Percentiles rank a stretch among this genome's conserved stretches.
Conservation (phyloP, 352 stramenopile genomes). For the Phytopythium cucurbitacearum region DNA sequence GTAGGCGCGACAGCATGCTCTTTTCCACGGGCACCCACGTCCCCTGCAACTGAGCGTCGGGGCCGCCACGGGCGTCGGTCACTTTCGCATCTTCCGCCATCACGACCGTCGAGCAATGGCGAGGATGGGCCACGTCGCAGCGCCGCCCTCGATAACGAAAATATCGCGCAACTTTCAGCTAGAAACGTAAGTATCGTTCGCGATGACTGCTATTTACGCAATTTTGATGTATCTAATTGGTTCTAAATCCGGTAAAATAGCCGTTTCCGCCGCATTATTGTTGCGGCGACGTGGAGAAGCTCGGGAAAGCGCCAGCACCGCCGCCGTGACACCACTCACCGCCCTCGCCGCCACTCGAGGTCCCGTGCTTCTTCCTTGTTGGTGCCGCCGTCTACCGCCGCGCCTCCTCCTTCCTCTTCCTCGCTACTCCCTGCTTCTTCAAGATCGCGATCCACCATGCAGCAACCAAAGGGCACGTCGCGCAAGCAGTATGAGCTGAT, state of each 20-base stretch:
- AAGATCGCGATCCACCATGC: neutral
- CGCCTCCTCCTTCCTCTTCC: neutral
- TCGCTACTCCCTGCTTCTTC: no score
- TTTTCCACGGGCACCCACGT: conserved; percentile 54
- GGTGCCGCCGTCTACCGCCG: neutral
- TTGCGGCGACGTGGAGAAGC: no score
- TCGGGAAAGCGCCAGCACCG: neutral
- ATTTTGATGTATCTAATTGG: neutral
- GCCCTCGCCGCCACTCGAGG: neutral
- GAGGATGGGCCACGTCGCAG: conserved; percentile 2
- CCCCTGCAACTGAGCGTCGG: conserved; percentile 1
- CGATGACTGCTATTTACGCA: neutral
- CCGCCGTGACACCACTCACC: neutral
- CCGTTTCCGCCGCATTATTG: no score
- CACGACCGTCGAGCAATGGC: neutral
- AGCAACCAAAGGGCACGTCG: neutral
- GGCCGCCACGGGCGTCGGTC: neutral
- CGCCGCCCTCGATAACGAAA: neutral
- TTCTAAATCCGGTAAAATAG: no score
- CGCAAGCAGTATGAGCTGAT: conserved; percentile 54
- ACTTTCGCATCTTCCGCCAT: conserved; percentile 4
- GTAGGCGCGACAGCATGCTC: conserved; percentile 68
- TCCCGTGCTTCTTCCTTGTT: neutral
- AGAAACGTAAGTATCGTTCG: neutral
- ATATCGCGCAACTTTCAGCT: neutral